Base-by-base conservation (phyloP, 345 rosid genomes). In the Diplotaxis tenuifolia region DNA sequence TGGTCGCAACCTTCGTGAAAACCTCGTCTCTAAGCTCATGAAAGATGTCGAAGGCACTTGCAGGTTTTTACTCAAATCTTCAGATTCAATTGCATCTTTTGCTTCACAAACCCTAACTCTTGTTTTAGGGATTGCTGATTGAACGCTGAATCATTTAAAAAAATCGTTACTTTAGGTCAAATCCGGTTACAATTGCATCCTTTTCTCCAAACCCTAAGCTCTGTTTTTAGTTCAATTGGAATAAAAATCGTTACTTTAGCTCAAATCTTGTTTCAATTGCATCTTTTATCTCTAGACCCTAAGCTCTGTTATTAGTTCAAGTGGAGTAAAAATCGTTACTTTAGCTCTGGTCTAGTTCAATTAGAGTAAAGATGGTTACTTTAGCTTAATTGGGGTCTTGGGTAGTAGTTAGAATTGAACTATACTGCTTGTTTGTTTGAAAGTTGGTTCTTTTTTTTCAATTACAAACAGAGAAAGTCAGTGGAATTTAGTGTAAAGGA, bases 21-120 rank as follows among this genome's bases (percentile, higher is more conserved):
- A 83, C 34, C 88, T 94, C 11, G 91, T 88, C 7, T 82, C 98
- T 66, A 86, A 89, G 80, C 97, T 94, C 80, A 89, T 88, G 97
- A 91, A 89, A 76, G 97, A 94, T 78, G 98, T 94, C 49, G 98
- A 91, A 58, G 97, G 98, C 58, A 93, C 98, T 82, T 91, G 97
- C 97, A 89, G 92, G 96, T 90, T 62, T 23, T 55, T 16, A 8
- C 7, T 12, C 62, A 36, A 57, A 16, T 45, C 19, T 55, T 69
- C 22, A 1, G 6, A n/a, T 34, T 38, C 66, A 31, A 29, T 62
- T 31, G 70, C 38, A 54, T 62, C 52, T 68, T 47, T 55, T 42
- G 15, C 55, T 29, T 28, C 29, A 12, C n/a, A 57, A 76, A 70
- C 67, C 80, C 75, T 65, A 70, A 58, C 0, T 8, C 29, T 3